Base-by-base conservation (phyloP, 768 basidiomycete species). In the Porphyrellus cyaneotinctus region DNA sequence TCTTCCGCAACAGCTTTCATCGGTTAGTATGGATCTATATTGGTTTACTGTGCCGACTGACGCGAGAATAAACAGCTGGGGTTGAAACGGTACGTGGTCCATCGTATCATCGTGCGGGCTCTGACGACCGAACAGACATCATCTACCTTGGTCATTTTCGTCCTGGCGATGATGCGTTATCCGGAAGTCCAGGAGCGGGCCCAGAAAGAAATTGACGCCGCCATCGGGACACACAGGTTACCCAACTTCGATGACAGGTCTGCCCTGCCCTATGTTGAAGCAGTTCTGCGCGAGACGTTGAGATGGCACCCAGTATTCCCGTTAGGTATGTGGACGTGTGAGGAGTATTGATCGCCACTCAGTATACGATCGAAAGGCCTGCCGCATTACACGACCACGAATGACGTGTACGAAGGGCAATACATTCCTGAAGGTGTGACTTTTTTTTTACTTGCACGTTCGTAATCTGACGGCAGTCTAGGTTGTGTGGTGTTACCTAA, bases 221-320 rank as follows among this genome's bases (percentile, higher is more conserved):
- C 63, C 24, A 18, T 69, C 20, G 74, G 74, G 49, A 50, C 39
- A 3, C 28, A 59, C 5, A 57, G 70, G 24, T 49, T 72, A 6
- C 65, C 70, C 1, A 35, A 57, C 23, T 64, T 67, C 23, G 59
- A 51, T 18, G 72, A 73, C 51, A 51, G 62, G 30, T 5, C 56
- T 7, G 59, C 58, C 4, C 49, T 74, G 39, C 70, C 68, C 26
- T 72, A 70, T 38, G 45, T 71, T 1, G 61, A 65, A 3, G 70
- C 71, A 18, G 48, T 72, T 47, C 36, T 73, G 46, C 71, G 71
- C 32, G 72, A 72, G 60, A 70, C 66, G 17, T 32, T 69, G 43
- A 67, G 67, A 43, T 68, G 67, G 67, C 64, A 70, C 39, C 67
- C 67, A 6, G 69, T 68, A 10, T 64, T 70, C 53, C 67, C 67